Base-by-base conservation (phyloP, 1,284 basidiomycete species). In the Malassezia sp. region DNA sequence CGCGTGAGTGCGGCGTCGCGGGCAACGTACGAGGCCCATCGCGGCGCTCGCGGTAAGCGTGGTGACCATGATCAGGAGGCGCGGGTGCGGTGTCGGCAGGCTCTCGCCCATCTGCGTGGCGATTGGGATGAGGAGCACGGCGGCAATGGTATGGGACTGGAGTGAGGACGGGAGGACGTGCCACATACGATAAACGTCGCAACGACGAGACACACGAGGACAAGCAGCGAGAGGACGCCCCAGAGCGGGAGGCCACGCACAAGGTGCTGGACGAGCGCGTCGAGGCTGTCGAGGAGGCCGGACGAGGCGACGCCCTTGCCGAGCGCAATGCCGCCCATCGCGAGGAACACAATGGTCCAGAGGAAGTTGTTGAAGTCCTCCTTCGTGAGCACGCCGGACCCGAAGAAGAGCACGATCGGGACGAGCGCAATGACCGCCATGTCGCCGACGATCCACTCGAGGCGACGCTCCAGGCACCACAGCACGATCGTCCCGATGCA, bases 311-410 rank as follows among this genome's bases (percentile, higher is more conserved):
- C 91, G 2, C 88, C 90, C 67, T 95, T 87, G 38, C 91, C 93
- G 3, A 96, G 79, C 0, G 89, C 87, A 41, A 96, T 91, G 27
- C 93, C 91, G 15, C 93, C 91, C 91, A 97, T 97, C n/a, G 68
- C 67, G 6, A 70, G 46, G 50, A 70, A 69, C 15, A 70, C 66
- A 10, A 70, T 63, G 1, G 67, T 70, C 66, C 66, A 68, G 5
- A 70, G 45, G 45, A 70, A 70, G 26, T 67, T 70, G 55, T 70
- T 70, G 38, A 70, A 70, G 40, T 70, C 67, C 38, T 70, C 88
- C 81, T 96, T 96, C 63, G 88, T 87, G 44, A 97, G 74, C 10
- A 96, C 81, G 3, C 88, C 87, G 0, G 89, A 87, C 2, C 85
- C 85, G 71, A 97, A 99, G 75, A 96, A 96, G 7, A 85, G 81